These are phyloP conservation scores for Penicillium aurantiogriseum DNA, from an alignment of 2,329 filamentous ascomycete genomes.

Conservation along the genomic window DNA sequence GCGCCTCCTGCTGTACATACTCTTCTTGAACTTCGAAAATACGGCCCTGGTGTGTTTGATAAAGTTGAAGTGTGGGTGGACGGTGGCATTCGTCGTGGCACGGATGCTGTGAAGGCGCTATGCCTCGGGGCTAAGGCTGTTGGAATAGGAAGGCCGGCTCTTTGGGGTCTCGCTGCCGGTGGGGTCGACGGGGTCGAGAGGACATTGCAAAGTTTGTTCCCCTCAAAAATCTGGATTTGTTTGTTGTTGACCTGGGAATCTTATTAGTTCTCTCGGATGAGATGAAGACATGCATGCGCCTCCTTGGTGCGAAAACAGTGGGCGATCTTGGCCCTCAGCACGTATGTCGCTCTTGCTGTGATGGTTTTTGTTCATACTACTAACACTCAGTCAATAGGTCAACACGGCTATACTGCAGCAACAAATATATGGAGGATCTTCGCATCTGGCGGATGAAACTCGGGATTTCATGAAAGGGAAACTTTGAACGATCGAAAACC, in stretches of 20 bases:
- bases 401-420: not conserved
- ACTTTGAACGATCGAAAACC: not conserved
- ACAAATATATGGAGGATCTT: not conserved
- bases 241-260: not conserved
- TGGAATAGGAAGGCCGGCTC: not conserved
- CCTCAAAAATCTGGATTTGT: not conserved
- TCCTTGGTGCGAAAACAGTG: conserved; percentile 5
- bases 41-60: conserved; percentile 65
- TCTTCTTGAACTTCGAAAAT: conserved; percentile 70
- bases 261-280: conserved; percentile 8
- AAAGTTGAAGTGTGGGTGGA: not conserved
- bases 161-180: not conserved
- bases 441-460: not conserved
- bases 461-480: not conserved
- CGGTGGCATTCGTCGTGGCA: not conserved
- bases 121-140: not conserved
- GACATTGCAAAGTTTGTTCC: conserved; percentile 53
- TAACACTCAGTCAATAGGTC: not conserved
- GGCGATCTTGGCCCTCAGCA: conserved; percentile 9
- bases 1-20: conserved; percentile 72
- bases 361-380: not conserved
- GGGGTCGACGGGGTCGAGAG: conserved; percentile 70
- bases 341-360: not conserved
- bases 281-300: conserved; percentile 12
- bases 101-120: not conserved